Evolutionary conservation across 2,329 filamentous ascomycete genomes (phyloP).

Genomic region (Colletotrichum tamarilloi): DNA sequence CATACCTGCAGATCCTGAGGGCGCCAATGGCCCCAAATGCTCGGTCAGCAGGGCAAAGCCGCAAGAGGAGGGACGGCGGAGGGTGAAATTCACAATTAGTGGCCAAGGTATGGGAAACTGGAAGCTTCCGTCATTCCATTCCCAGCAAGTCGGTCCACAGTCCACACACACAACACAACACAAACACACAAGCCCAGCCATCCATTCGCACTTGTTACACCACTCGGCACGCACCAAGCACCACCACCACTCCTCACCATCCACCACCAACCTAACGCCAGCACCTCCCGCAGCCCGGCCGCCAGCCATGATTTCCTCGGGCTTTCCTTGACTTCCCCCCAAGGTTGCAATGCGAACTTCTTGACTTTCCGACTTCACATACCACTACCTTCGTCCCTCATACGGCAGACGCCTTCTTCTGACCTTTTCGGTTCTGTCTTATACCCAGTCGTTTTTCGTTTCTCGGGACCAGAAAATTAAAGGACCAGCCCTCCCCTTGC

Average conservation of each 20-base stretch:
- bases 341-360: neutral
- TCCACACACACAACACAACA: neutral
- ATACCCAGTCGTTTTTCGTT: slow-evolving; percentile 30
- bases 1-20: slow-evolving; percentile 29
- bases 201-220: neutral
- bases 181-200: slow-evolving; percentile 1
- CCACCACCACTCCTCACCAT: neutral
- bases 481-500: neutral
- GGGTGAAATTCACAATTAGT: neutral
- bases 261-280: neutral
- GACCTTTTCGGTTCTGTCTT: slow-evolving; percentile 22
- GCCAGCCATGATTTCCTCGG: neutral
- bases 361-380: slow-evolving; percentile 5
- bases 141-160: neutral
- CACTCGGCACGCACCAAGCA: slow-evolving; percentile 8
- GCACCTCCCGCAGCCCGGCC: neutral
- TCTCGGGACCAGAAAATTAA: slow-evolving; percentile 1
- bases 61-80: neutral
- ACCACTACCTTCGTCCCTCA: slow-evolving; percentile 8
- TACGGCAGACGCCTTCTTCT: slow-evolving; percentile 3
- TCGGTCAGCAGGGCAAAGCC: slow-evolving; percentile 29
- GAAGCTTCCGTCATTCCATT: slow-evolving; percentile 33
- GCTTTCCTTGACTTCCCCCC: neutral
- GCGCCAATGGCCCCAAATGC: slow-evolving; percentile 15
- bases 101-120: slow-evolving; percentile 12